These are phyloP conservation scores for Diplodia mutila DNA, from an alignment of 2,329 filamentous ascomycete species.

Conservation along the genomic window DNA sequence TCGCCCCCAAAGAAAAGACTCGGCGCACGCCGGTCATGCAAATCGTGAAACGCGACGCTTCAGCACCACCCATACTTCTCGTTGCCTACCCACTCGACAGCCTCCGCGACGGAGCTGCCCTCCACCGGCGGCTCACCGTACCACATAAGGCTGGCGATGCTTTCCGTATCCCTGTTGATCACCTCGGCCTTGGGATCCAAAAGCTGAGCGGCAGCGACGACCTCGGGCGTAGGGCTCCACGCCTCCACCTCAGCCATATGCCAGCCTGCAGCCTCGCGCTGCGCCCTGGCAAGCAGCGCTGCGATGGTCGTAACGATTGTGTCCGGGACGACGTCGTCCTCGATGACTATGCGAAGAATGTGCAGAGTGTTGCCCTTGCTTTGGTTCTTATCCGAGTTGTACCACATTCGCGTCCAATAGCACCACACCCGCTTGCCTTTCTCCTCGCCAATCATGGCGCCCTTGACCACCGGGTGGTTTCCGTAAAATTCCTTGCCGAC, in stretches of 20 bases:
- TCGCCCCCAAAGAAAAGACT: not conserved
- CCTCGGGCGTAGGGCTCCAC: slow-evolving; percentile 75
- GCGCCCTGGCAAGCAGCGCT: slow-evolving; percentile 68
- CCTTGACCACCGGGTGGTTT: slow-evolving; percentile 63
- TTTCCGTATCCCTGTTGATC: slow-evolving; percentile 63
- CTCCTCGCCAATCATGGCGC: slow-evolving; percentile 64
- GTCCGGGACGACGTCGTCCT: slow-evolving; percentile 32
- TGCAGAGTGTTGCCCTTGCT: slow-evolving; percentile 69
- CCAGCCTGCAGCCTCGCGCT: slow-evolving; percentile 72
- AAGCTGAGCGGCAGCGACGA: slow-evolving; percentile 46
- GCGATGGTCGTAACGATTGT: slow-evolving; percentile 56
- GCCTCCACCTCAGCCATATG: slow-evolving; percentile 70
- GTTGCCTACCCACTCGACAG: slow-evolving; percentile 72
- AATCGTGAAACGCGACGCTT: slow-evolving; percentile 27
- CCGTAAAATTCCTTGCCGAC: slow-evolving; percentile 68
- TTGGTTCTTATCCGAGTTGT: slow-evolving; percentile 57
- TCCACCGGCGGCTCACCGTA: slow-evolving; percentile 56
- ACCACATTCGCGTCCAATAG: slow-evolving; percentile 70
- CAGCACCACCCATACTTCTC: slow-evolving; percentile 82
- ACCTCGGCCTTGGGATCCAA: slow-evolving; percentile 57
- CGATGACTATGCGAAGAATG: slow-evolving; percentile 68
- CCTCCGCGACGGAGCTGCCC: slow-evolving; percentile 49
- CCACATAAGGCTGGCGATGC: slow-evolving; percentile 74
- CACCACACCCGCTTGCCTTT: slow-evolving; percentile 69
- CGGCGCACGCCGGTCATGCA: slow-evolving; percentile 1